Evolutionary conservation across 306 rosid species (phyloP).

Genomic region (Begonia masoniana): DNA sequence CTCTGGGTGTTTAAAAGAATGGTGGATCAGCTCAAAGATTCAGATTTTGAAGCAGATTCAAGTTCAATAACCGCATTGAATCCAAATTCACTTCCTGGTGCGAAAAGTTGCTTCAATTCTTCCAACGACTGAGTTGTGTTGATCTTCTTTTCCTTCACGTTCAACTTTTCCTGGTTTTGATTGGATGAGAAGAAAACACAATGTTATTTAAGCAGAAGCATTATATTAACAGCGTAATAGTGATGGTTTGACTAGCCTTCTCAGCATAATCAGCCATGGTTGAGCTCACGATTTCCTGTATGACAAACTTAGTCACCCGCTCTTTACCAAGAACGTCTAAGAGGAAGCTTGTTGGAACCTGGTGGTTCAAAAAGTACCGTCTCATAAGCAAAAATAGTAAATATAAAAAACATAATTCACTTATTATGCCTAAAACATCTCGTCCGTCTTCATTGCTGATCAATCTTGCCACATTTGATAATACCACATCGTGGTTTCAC

Average conservation of each 20-base stretch:
- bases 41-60: conserved; percentile 19
- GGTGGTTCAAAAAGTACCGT: too few species aligned
- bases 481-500: too few species aligned
- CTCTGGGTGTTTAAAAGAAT: background rate
- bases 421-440: too few species aligned
- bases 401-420: too few species aligned
- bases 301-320: conserved; percentile 53
- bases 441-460: too few species aligned
- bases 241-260: conserved; percentile 32
- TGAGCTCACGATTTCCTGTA: conserved; percentile 72
- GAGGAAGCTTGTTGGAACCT: conserved; percentile 76
- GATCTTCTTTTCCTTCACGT: conserved; percentile 58
- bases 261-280: conserved; percentile 56
- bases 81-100: conserved; percentile 53
- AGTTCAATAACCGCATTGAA: conserved; percentile 57
- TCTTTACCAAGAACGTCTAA: conserved; percentile 61
- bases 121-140: conserved; percentile 51
- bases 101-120: conserved; percentile 45
- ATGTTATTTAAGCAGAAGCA: too few species aligned
- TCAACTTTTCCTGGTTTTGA: conserved; percentile 54
- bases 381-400: too few species aligned
- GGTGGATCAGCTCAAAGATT: background rate
- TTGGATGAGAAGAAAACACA: background rate
- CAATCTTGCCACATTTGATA: too few species aligned
- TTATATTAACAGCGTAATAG: background rate